These are phyloP conservation scores for Trichoderma sp. DNA, from an alignment of 2,329 filamentous ascomycete species.

Conservation along the genomic window DNA sequence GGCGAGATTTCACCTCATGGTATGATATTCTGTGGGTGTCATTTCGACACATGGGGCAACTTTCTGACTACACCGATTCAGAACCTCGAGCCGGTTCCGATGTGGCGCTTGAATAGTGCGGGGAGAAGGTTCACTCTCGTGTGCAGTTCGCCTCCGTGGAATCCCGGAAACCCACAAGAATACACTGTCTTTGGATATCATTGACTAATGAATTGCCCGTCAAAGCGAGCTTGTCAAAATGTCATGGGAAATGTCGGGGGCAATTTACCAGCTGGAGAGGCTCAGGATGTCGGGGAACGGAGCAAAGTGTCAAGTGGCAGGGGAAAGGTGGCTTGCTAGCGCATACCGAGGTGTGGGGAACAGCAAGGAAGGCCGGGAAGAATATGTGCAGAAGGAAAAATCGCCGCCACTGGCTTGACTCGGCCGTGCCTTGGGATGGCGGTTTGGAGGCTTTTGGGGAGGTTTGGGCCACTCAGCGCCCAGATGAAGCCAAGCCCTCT, in stretches of 20 bases:
- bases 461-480: constrained; percentile 2
- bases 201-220: neutral
- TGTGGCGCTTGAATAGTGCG: constrained; percentile 8
- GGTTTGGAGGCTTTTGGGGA: neutral
- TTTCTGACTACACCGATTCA: neutral
- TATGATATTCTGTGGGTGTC: neutral
- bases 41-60: neutral
- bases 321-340: constrained; percentile 6
- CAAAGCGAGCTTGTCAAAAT: neutral
- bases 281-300: neutral
- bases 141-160: neutral
- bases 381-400: constrained; percentile 17
- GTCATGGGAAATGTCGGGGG: constrained; percentile 17
- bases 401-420: constrained; percentile 8
- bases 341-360: constrained; percentile 5
- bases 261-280: neutral
- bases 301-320: neutral
- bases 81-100: constrained; percentile 7
- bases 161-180: constrained; percentile 3
- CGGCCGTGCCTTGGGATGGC: neutral
- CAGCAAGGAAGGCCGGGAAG: constrained; percentile 8
- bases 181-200: neutral
- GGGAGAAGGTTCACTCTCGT: neutral
- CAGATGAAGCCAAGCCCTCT: constrained; percentile 5
- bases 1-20: neutral